These are phyloP conservation scores for Ogataea nonfermentans DNA, from an alignment of 805 yeast genomes.

Conservation along the genomic window DNA sequence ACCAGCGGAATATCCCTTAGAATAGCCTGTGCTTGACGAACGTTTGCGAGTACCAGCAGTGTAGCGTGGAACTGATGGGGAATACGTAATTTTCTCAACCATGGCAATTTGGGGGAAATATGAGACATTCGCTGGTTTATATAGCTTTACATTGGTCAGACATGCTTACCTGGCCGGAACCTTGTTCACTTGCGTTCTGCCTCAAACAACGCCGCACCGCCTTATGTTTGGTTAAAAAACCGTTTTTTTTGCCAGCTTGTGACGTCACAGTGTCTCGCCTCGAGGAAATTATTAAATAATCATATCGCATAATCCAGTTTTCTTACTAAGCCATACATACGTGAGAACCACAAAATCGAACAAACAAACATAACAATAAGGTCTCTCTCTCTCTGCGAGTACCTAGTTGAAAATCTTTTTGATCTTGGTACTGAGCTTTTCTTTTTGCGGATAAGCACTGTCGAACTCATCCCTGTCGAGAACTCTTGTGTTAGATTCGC, in stretches of 20 bases:
- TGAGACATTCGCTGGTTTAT: no score
- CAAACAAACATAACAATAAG: no score
- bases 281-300: no score
- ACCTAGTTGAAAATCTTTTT: conserved; percentile 18
- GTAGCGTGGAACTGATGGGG: not conserved
- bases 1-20: conserved; percentile 1
- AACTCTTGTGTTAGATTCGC: conserved; percentile 12
- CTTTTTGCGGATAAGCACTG: conserved; percentile 14
- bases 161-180: no score
- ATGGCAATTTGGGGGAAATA: no score
- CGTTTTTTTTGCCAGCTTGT: not conserved
- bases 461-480: conserved; percentile 11
- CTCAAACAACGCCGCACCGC: not conserved
- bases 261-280: not conserved
- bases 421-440: conserved; percentile 18
- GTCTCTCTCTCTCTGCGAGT: no score
- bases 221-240: not conserved
- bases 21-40: not conserved
- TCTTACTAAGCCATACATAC: not conserved
- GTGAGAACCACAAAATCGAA: not conserved
- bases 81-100: not conserved
- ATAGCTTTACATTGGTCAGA: no score
- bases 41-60: conserved; percentile 4
- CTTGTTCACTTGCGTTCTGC: not conserved
- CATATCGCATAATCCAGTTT: no score